Evolutionary conservation across 257 asterid genomes (phyloP), one percentile per base, ranked within the genome.

Genomic region (Solanum piurae): DNA sequence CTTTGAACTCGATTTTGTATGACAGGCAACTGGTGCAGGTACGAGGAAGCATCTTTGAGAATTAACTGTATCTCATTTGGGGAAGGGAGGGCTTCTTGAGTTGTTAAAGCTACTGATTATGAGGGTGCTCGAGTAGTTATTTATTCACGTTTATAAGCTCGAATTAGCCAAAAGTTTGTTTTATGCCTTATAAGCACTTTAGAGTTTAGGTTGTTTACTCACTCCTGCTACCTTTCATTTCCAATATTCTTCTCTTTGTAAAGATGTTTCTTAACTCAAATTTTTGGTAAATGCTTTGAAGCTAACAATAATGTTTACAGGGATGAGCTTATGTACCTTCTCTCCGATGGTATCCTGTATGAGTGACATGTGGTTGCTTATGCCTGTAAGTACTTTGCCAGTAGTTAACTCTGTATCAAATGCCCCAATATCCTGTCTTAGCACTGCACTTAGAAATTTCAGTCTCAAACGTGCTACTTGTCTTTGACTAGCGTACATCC

Each of bases 311-410:
- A 21, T 14, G 87, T 40, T 31, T 18, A 23, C 3, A 31, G 82
- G 7, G 60, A 71, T 18, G 37, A 64, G 52, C 9, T 77, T 72
- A 9, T 44, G 86, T 89, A 95, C 98, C 98, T 95, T 95, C 88
- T 95, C 98, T 68, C 98, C 98, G 49, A 95, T 94, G 38, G 98
- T 96, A 13, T 95, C 98, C 88, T 95, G 98, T 84, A 95, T 92
- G 92, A 94, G 82, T 29, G 90, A 86, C 97, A 94, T 95, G 89
- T 94, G 96, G 88, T 87, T 92, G 89, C 95, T 92, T 29, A 95
- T 92, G 83, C 98, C 97, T 31, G 86, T 90, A 86, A 95, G 95
- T 60, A 95, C 90, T 89, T 94, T 93, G 71, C 95, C 98, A 27
- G 90, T 94, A 21, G 95, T 92, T 90, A 94, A 89, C 88, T 94